Base-by-base conservation (phyloP, 1,284 basidiomycete genomes). In the Ustilago sp. region DNA sequence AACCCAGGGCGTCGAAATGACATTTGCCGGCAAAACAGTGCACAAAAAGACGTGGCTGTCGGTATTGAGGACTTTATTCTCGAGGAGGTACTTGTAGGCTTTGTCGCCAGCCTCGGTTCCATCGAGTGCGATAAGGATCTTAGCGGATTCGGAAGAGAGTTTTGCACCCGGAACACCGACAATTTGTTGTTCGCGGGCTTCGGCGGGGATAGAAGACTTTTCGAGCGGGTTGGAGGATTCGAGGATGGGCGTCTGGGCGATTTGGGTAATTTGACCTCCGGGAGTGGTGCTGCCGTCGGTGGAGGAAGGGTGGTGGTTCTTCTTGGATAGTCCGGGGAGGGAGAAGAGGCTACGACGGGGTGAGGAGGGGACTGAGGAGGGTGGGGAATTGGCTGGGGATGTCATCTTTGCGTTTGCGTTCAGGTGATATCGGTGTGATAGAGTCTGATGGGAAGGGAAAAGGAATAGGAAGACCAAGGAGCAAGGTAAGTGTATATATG, bases 21-120 rank as follows among this genome's bases (percentile, higher is more conserved):
- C 80, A 56, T 82, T 82, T 36, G 83, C 79, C 2, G 82, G 82
- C 1, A 85, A 72, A 7, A 85, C 81, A 19, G 83, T 83, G 63
- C 74, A 80, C 35, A 81, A 67, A 75, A 85, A 83, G 15, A 85
- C 74, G 53, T 85, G 83, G 63, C 71, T 72, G 53, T 77, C 68
- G 11, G 68, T 71, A 4, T 41, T 38, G 17, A 84, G 65, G 1
- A 79, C 61, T 53, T 79, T 79, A 71, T 74, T 81, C 34, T 75
- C 68, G 35, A 84, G 64, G 5, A 83, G 56, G 56, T 81, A 84
- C 51, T 77, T 74, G 73, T 80, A 83, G 11, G 81, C 81, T 53
- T 81, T 80, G 57, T 83, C 83, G 31, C 83, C 82, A 9, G 83
- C 80, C 47, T 85, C 84, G 34, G 82, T 81, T 32, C 82, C 83